Conservation (phyloP, 2,329 filamentous ascomycete genomes). For the Pochonia chlamydosporia region DNA sequence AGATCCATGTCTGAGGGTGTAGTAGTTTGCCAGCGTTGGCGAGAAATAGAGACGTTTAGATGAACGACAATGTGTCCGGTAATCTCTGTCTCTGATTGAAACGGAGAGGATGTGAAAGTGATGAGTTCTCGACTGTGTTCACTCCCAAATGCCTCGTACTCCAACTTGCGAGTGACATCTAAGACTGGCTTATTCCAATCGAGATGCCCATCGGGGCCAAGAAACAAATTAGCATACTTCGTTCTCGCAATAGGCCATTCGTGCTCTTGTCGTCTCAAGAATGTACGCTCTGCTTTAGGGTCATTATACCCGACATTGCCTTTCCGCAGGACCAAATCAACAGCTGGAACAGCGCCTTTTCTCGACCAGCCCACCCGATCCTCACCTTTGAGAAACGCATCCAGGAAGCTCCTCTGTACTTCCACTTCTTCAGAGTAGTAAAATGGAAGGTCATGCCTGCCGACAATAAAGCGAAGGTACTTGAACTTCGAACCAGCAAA, state of each 20-base stretch:
- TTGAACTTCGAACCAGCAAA: conserved; percentile 61
- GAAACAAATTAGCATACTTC: conserved; percentile 54
- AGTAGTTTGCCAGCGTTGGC: conserved; percentile 36
- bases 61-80: conserved; percentile 63
- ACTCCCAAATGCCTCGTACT: conserved; percentile 45
- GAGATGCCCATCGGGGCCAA: conserved; percentile 20
- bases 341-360: conserved; percentile 50
- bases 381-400: conserved; percentile 64
- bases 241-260: conserved; percentile 66
- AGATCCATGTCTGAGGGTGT: conserved; percentile 51
- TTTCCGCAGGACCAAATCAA: conserved; percentile 57
- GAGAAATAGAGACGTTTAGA: conserved; percentile 52
- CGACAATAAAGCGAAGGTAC: conserved; percentile 64
- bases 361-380: conserved; percentile 57
- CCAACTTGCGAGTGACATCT: no score
- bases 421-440: conserved; percentile 66
- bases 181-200: conserved; percentile 10
- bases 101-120: conserved; percentile 52
- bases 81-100: conserved; percentile 60
- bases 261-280: conserved; percentile 47
- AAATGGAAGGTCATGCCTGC: conserved; percentile 66
- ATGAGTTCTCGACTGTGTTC: conserved; percentile 47
- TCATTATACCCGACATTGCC: conserved; percentile 64
- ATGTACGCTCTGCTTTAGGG: conserved; percentile 51
- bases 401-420: conserved; percentile 60